Percentiles rank a stretch among this genome's conserved stretches.
phyloP scores from a whole-genome alignment of 495 filamentous ascomycete species.

The Xylaria telfairii region DNA sequence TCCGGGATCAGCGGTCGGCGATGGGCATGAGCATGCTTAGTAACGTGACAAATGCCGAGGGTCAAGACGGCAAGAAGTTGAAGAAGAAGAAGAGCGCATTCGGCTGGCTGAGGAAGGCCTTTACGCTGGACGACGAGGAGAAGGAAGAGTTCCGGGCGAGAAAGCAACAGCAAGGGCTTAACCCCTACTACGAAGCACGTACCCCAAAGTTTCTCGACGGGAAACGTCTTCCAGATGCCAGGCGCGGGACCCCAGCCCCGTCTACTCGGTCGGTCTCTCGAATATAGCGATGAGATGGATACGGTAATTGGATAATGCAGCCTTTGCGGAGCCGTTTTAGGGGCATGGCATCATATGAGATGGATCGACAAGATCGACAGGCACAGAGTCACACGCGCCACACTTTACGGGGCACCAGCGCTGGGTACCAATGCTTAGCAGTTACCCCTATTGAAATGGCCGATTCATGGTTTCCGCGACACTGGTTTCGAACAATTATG shows the following conservation, averaged over 20 bases:
- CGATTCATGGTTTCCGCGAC: background rate
- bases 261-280: constrained; percentile 15
- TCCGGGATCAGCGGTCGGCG: constrained; percentile 53
- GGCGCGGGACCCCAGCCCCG: constrained; percentile 20
- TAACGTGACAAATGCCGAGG: constrained; percentile 38
- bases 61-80: constrained; percentile 42
- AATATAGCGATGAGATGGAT: background rate
- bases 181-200: constrained; percentile 50
- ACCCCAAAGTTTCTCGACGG: constrained; percentile 54
- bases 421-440: background rate
- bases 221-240: constrained; percentile 39
- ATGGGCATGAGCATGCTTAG: constrained; percentile 61
- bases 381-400: background rate
- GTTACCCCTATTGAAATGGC: background rate
- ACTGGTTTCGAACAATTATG: background rate
- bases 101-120: constrained; percentile 65
- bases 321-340: background rate
- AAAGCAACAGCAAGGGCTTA: constrained; percentile 44
- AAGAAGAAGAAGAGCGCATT: constrained; percentile 67
- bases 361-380: constrained; percentile 19
- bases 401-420: background rate
- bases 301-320: background rate
- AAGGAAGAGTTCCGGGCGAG: constrained; percentile 56
- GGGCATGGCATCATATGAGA: background rate
- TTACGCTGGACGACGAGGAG: constrained; percentile 62